These are phyloP conservation scores for Leccinum longicurvipes DNA, from an alignment of 768 basidiomycete species.

Conservation along the genomic window DNA sequence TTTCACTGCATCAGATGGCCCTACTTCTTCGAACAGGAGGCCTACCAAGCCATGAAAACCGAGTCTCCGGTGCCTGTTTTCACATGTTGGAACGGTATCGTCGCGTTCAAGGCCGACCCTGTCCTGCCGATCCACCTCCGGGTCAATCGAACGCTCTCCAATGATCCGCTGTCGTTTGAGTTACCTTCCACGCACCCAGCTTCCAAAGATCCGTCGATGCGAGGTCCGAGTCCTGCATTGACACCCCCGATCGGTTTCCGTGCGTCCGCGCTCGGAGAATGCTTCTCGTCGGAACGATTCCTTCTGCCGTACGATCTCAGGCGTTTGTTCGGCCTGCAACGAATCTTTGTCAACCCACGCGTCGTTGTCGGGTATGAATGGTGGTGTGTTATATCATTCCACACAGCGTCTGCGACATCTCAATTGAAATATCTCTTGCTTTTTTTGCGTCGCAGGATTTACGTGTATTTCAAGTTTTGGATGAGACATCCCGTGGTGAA, in stretches of 20 bases:
- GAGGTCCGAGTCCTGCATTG: constrained; percentile 15
- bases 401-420: too few species aligned
- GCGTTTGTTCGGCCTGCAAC: constrained; percentile 35
- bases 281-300: constrained; percentile 37
- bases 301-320: constrained; percentile 42
- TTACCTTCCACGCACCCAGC: constrained; percentile 16
- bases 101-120: constrained; percentile 38
- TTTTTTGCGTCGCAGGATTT: constrained; percentile 20
- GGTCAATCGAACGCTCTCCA: constrained; percentile 35
- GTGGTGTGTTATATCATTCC: constrained; percentile 19
- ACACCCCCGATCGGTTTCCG: constrained; percentile 16
- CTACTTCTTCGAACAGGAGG: constrained; percentile 39
- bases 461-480: constrained; percentile 35
- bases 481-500: constrained; percentile 36
- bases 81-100: constrained; percentile 46
- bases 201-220: constrained; percentile 1
- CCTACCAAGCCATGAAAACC: constrained; percentile 32
- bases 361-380: constrained; percentile 38
- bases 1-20: constrained; percentile 30
- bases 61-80: constrained; percentile 43
- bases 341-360: constrained; percentile 38
- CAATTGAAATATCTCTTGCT: too few species aligned
- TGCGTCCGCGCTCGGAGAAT: constrained; percentile 13
- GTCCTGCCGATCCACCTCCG: constrained; percentile 39
- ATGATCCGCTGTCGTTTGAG: constrained; percentile 20